These are phyloP conservation scores for Tolypocladium album DNA, from an alignment of 2,329 filamentous ascomycete species.

Conservation along the genomic window DNA sequence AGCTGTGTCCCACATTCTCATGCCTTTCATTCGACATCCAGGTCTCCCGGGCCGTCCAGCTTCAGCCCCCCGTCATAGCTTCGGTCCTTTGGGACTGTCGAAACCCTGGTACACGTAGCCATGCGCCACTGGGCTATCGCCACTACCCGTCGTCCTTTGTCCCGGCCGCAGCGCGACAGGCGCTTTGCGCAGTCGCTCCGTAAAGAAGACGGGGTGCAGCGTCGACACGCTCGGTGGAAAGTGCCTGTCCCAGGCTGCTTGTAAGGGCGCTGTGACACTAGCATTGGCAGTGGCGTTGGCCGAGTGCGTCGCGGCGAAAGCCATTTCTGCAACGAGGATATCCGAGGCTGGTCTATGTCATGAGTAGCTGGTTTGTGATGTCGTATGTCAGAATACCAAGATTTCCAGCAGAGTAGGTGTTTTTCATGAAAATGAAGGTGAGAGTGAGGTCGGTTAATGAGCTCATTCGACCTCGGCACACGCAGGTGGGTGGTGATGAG, in stretches of 20 bases:
- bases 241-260: conserved; percentile 15
- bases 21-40: not conserved
- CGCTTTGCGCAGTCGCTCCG: conserved; percentile 46
- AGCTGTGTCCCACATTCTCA: not conserved
- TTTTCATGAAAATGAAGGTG: not conserved
- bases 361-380: not conserved
- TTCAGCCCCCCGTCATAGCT: conserved; percentile 20
- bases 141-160: not conserved
- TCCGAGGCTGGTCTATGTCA: not conserved
- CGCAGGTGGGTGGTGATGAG: not conserved
- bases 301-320: not conserved
- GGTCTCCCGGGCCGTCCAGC: conserved; percentile 2
- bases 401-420: not conserved
- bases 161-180: conserved; percentile 25
- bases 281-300: not conserved
- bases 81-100: conserved; percentile 17
- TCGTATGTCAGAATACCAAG: not conserved
- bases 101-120: conserved; percentile 49
- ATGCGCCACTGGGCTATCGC: conserved; percentile 40
- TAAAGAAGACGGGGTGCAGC: conserved; percentile 69
- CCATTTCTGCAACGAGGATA: not conserved
- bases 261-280: conserved; percentile 3
- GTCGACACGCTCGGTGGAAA: conserved; percentile 42
- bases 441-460: not conserved
- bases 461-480: not conserved